Evolutionary conservation across 192 early-diverging fungal species (phyloP).

Genomic region (Rhizoclosmatium sp.): DNA sequence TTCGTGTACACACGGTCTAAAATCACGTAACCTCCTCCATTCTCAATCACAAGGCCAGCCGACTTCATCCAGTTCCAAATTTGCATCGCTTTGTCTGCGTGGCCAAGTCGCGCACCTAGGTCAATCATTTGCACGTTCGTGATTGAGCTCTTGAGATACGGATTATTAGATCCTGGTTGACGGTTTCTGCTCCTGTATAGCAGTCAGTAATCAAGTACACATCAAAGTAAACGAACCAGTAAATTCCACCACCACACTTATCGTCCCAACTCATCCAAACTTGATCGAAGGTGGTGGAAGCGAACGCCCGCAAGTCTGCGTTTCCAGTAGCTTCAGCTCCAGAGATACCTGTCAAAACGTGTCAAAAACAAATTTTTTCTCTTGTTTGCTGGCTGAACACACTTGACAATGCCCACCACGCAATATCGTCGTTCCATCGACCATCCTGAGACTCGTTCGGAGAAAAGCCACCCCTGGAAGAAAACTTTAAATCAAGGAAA

Average conservation of each 20-base stretch:
- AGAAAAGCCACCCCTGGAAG: conserved; percentile 5
- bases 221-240: conserved; percentile 1
- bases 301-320: conserved; percentile 10
- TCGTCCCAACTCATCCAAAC: conserved; percentile 9
- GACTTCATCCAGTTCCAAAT: conserved; percentile 51
- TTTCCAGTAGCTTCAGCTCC: not conserved
- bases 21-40: conserved; percentile 15
- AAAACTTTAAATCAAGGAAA: not conserved
- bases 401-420: conserved; percentile 51
- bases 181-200: conserved; percentile 50
- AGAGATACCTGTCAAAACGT: not conserved
- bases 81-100: conserved; percentile 40
- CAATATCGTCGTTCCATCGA: conserved; percentile 27
- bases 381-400: not conserved
- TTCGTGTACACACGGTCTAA: conserved; percentile 22
- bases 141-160: conserved; percentile 54
- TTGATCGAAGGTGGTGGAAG: conserved; percentile 4
- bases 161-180: not conserved
- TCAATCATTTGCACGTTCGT: conserved; percentile 52
- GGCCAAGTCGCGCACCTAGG: conserved; percentile 46
- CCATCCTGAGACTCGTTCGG: not conserved
- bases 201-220: not conserved
- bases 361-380: conserved; percentile 10
- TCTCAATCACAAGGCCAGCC: not conserved
- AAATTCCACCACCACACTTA: conserved; percentile 20